Base-by-base conservation (phyloP, 768 basidiomycete species). In the Tulasnella sp. region DNA sequence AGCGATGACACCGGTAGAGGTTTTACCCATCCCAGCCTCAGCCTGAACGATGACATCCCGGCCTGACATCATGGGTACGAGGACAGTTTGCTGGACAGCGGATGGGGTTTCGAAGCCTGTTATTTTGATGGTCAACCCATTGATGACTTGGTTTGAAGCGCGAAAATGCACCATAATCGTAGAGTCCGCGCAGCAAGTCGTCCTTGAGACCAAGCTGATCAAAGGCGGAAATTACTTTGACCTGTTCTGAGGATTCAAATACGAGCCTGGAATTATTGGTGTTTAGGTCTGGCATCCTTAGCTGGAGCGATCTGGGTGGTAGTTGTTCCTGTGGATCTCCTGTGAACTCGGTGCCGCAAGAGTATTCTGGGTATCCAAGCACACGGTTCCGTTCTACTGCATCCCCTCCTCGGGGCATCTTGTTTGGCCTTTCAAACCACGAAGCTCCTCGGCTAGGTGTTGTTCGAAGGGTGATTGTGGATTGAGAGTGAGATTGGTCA, bases 11-110 rank as follows among this genome's bases (percentile, higher is more conserved):
- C 98, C 98, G 27, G 97, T 98, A 8, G 97, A 97, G 14, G 97
- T 99, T 94, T 99, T 99, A 90, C 97, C 97, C 48, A 97, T 98
- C 85, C 97, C 97, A 44, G 97, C 98, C 87, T 99, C 97, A 62
- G 97, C 97, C 88, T 98, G 97, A 46, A 97, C 97, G 85, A 99
- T 98, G 80, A 98, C 97, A 89, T 99, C 97, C 82, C 97, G 92
- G 39, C 95, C 95, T 88, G 95, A 93, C 74, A 92, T 94, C 84
- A 99, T 97, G 75, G 97, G 97, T 80, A 97, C 88, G 86, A 99
- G 98, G 74, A 97, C 97, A 82, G 97, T 93, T 87, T 98, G 96
- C 36, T 99, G 97, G 84, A 99, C 98, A 81, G 97, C 97, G 81
- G 97, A 99, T 34, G 97, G 97, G 84, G 96, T 97, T 89, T 99